Percentiles rank a stretch among this genome's conserved stretches.
Evolutionary conservation across 805 yeast genomes (phyloP).

Genomic region (Candida orba): DNA sequence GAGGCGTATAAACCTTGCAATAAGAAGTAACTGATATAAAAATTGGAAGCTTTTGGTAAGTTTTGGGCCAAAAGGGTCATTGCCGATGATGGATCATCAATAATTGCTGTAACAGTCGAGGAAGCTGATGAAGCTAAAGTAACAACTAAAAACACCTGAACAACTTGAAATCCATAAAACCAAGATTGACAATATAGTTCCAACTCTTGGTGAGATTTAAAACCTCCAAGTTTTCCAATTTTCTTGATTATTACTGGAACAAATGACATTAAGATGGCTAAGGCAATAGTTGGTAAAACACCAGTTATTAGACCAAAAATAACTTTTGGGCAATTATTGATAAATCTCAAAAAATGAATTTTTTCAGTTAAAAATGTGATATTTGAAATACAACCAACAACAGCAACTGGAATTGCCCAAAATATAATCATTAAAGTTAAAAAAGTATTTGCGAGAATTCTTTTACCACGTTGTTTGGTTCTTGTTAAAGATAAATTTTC

Average conservation of each 20-base stretch:
- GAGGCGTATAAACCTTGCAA: slow-evolving; percentile 76
- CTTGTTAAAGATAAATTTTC: slow-evolving; percentile 55
- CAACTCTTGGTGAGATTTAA: slow-evolving; percentile 59
- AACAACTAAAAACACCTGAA: slow-evolving; percentile 80
- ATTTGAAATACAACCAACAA: slow-evolving; percentile 90
- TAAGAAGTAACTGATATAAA: slow-evolving; percentile 76
- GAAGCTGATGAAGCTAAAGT: slow-evolving; percentile 79
- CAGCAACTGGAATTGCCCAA: slow-evolving; percentile 98
- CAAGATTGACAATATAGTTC: slow-evolving; percentile 83
- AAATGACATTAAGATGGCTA: slow-evolving; percentile 77
- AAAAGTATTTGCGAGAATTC: slow-evolving; percentile 52
- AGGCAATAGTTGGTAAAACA: slow-evolving; percentile 72
- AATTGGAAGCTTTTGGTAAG: slow-evolving; percentile 86
- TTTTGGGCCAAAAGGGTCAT: slow-evolving; percentile 66
- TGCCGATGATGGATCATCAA: slow-evolving; percentile 60
- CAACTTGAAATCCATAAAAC: slow-evolving; percentile 85
- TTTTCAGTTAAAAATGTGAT: slow-evolving; percentile 63
- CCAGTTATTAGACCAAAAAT: slow-evolving; percentile 84
- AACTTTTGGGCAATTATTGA: slow-evolving; percentile 61
- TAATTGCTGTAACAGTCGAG: slow-evolving; percentile 65
- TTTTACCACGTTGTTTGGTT: slow-evolving; percentile 50
- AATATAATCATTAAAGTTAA: slow-evolving; percentile 66
- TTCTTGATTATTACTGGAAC: slow-evolving; percentile 79
- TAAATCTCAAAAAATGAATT: slow-evolving; percentile 68
- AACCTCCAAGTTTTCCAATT: slow-evolving; percentile 71